A percentile compares a stretch with the other conserved stretches of the same genome.
Conservation (phyloP, 495 filamentous ascomycete species). For the Lasiosphaeris hirsuta region DNA sequence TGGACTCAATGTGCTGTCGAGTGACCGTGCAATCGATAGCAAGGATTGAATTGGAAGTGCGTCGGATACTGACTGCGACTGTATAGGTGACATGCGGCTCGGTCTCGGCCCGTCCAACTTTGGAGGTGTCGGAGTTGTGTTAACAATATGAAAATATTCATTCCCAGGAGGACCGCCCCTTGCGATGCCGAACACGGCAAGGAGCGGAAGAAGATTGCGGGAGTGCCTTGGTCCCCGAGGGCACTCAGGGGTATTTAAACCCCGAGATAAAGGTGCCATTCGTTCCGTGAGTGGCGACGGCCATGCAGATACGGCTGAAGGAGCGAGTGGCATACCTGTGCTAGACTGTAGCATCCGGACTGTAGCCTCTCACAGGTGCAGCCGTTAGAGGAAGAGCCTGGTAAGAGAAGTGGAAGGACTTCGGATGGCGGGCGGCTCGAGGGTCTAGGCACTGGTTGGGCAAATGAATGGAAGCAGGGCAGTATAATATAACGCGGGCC, state of each 20-base stretch:
- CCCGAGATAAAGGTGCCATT: slow-evolving; percentile 6
- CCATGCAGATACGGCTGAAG: background rate
- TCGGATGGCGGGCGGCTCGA: background rate
- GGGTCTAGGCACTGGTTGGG: no score
- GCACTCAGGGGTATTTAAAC: background rate
- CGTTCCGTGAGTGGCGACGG: background rate
- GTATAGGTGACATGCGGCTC: no score
- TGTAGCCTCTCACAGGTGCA: background rate
- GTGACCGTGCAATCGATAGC: no score
- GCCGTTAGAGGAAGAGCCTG: background rate
- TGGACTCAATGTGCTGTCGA: no score
- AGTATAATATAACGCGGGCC: slow-evolving; percentile 1
- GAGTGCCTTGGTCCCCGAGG: background rate
- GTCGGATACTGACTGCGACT: no score
- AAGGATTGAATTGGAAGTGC: no score
- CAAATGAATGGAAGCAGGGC: background rate
- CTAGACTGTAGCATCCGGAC: background rate
- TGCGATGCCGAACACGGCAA: no score
- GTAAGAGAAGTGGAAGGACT: background rate
- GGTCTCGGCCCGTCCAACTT: no score
- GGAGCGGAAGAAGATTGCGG: no score
- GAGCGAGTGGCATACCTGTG: background rate
- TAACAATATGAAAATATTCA: no score
- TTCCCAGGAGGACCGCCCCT: no score
- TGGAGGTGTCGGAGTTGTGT: no score